These are phyloP conservation scores for Raphanus sativus DNA, from an alignment of 345 rosid genomes.

Conservation along the genomic window DNA sequence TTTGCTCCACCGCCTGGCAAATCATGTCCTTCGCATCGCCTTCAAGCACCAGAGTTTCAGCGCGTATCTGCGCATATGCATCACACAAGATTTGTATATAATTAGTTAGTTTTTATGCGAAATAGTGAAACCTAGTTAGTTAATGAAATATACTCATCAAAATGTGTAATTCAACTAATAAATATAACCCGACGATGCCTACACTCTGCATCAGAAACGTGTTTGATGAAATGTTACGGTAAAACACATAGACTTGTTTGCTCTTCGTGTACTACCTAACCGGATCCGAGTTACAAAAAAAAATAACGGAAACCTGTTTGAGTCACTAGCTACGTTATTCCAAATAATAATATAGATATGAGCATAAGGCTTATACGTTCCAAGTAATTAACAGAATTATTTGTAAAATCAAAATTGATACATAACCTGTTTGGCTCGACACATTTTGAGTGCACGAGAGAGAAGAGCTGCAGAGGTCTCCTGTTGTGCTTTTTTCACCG, in stretches of 20 bases:
- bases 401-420: background rate
- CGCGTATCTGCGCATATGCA: constrained; percentile 30
- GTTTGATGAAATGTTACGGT: too few species aligned
- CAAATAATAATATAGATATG: background rate
- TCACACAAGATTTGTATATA: background rate
- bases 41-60: constrained; percentile 38
- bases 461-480: constrained; percentile 38
- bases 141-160: background rate
- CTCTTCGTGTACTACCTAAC: background rate
- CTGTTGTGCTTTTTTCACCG: constrained; percentile 39
- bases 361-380: background rate
- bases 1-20: constrained; percentile 37
- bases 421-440: constrained; percentile 30
- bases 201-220: too few species aligned
- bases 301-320: background rate
- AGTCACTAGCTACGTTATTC: background rate
- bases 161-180: background rate
- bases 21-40: constrained; percentile 45
- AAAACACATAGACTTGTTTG: background rate
- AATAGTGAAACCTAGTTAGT: background rate
- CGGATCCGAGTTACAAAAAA: background rate
- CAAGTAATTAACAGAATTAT: background rate
- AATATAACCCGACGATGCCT: too few species aligned
- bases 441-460: constrained; percentile 41
- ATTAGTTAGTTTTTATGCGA: background rate